These are phyloP conservation scores for Carex kokanica DNA, from an alignment of 176 grass and related monocot genomes.

Conservation along the genomic window DNA sequence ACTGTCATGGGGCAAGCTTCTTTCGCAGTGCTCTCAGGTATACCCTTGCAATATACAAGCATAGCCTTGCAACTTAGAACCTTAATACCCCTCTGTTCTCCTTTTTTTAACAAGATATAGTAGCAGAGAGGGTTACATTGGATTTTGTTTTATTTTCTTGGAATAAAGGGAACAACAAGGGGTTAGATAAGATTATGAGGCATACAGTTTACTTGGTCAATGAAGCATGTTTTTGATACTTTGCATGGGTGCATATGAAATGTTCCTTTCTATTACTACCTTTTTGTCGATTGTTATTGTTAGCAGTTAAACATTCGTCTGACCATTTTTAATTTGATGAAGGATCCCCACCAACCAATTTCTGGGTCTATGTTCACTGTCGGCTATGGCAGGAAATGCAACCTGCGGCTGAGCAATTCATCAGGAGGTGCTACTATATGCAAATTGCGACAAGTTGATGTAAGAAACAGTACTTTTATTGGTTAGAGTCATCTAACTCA, in stretches of 20 bases:
- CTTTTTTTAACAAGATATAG: not conserved
- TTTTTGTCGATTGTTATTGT: not conserved
- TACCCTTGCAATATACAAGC: not conserved
- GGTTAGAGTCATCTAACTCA: slow-evolving; percentile 5
- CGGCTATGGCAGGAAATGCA: slow-evolving; percentile 69
- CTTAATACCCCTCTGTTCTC: not conserved
- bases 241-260: slow-evolving; percentile 8
- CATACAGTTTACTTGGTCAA: slow-evolving; percentile 22
- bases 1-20: slow-evolving; percentile 56
- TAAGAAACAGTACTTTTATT: slow-evolving; percentile 32
- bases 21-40: slow-evolving; percentile 58
- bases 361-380: slow-evolving; percentile 63
- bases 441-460: slow-evolving; percentile 79
- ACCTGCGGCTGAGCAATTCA: slow-evolving; percentile 64
- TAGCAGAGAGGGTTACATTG: not conserved
- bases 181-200: not conserved
- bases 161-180: not conserved
- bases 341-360: slow-evolving; percentile 78
- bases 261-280: not conserved
- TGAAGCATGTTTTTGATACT: not conserved
- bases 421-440: slow-evolving; percentile 54
- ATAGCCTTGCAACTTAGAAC: not conserved
- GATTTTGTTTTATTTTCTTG: slow-evolving; percentile 3
- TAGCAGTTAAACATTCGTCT: slow-evolving; percentile 16
- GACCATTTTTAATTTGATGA: slow-evolving; percentile 34